A percentile compares a stretch with the other conserved stretches of the same genome.
Conservation (phyloP, 2,329 filamentous ascomycete species). For the Alternaria ventricosa region DNA sequence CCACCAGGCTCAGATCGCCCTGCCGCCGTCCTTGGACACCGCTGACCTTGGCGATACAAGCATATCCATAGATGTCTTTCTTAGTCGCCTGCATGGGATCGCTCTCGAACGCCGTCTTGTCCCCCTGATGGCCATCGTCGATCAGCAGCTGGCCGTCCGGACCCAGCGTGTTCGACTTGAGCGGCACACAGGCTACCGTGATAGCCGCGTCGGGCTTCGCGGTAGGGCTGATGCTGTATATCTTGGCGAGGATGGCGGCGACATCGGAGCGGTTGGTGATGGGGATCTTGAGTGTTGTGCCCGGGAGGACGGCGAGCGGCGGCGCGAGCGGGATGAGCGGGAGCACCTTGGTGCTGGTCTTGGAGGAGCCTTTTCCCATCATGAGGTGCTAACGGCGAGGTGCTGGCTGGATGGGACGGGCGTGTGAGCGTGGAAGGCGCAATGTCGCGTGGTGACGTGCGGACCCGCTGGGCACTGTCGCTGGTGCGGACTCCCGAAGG, state of each 20-base stretch:
- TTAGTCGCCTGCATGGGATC: conserved; percentile 53
- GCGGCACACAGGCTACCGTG: conserved; percentile 85
- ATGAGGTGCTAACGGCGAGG: conserved; percentile 9
- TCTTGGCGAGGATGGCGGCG: conserved; percentile 81
- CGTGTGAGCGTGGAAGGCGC: background rate
- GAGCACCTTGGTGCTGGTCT: conserved; percentile 54
- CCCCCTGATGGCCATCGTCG: conserved; percentile 62
- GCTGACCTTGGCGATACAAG: conserved; percentile 67
- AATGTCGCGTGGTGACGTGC: conserved; percentile 16
- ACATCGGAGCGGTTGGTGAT: conserved; percentile 86
- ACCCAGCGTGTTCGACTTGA: conserved; percentile 76
- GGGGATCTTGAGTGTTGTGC: conserved; percentile 82
- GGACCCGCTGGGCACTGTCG: conserved; percentile 10
- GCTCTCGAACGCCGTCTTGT: conserved; percentile 54
- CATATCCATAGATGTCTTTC: conserved; percentile 79
- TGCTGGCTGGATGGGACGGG: background rate
- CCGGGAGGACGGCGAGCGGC: conserved; percentile 82
- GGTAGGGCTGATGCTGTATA: conserved; percentile 77
- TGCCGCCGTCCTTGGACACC: conserved; percentile 56
- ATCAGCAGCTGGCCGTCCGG: conserved; percentile 76
- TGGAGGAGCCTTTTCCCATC: conserved; percentile 47
- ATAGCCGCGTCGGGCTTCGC: conserved; percentile 70
- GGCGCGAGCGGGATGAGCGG: conserved; percentile 84
- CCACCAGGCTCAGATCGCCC: conserved; percentile 76
- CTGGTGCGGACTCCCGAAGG: conserved; percentile 11